Conservation (phyloP, 2,329 filamentous ascomycete genomes). For the Apiospora kogelbergensis region DNA sequence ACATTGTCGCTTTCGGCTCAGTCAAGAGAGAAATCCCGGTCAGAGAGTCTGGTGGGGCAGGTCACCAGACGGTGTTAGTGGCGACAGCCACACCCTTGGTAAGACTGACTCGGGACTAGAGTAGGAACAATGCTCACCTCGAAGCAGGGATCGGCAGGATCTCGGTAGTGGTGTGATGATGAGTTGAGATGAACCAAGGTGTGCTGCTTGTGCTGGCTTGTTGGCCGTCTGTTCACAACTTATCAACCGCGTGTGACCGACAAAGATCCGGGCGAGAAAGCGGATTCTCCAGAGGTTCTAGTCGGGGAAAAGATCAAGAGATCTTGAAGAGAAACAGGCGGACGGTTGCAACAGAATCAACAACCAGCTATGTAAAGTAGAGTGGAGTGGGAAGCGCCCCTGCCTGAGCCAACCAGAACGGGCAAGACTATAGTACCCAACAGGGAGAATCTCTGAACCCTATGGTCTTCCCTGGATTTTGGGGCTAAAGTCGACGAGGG, state of each 20-base stretch:
- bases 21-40: slow-evolving; percentile 26
- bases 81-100: slow-evolving; percentile 28
- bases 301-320: background rate
- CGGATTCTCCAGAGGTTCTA: background rate
- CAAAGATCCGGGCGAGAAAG: background rate
- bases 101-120: slow-evolving; percentile 28
- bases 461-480: background rate
- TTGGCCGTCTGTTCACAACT: background rate
- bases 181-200: slow-evolving; percentile 1
- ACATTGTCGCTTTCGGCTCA: slow-evolving; percentile 21
- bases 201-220: background rate
- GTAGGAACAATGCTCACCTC: slow-evolving; percentile 15
- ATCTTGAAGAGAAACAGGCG: slow-evolving; percentile 1
- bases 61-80: slow-evolving; percentile 32
- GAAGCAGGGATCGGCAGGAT: slow-evolving; percentile 12
- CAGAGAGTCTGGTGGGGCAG: slow-evolving; percentile 27
- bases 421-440: slow-evolving; percentile 2
- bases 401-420: slow-evolving; percentile 8
- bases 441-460: background rate
- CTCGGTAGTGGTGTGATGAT: slow-evolving; percentile 5
- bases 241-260: background rate
- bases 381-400: slow-evolving; percentile 2
- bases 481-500: slow-evolving; percentile 1
- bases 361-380: slow-evolving; percentile 2
- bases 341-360: slow-evolving; percentile 9